These are phyloP conservation scores for Endoconidiophora polonica DNA, from an alignment of 2,329 filamentous ascomycete genomes.

Conservation along the genomic window DNA sequence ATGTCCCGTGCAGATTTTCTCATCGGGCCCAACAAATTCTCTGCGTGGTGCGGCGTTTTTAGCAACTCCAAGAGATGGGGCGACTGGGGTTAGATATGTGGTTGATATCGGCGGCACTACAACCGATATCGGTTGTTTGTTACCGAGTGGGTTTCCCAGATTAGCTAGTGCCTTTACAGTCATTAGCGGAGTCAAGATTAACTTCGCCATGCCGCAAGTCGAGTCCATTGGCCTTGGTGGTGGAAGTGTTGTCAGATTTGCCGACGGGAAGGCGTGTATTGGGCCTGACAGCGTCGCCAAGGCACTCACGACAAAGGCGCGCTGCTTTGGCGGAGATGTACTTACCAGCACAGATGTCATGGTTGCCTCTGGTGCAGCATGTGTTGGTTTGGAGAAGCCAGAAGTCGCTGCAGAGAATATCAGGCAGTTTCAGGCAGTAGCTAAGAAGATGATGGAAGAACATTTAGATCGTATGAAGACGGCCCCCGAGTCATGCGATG, in stretches of 20 bases:
- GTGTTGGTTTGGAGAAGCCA: slow-evolving; percentile 16
- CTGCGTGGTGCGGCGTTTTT: slow-evolving; percentile 16
- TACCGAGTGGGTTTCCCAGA: slow-evolving; percentile 16
- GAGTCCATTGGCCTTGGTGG: slow-evolving; percentile 17
- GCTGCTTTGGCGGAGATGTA: slow-evolving; percentile 15
- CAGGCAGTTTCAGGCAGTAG: slow-evolving; percentile 6
- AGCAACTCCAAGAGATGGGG: slow-evolving; percentile 2
- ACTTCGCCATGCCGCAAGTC: slow-evolving; percentile 17
- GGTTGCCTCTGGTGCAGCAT: slow-evolving; percentile 14
- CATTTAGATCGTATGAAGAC: slow-evolving; percentile 16
- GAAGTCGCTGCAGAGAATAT: slow-evolving; percentile 15
- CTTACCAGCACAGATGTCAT: slow-evolving; percentile 17
- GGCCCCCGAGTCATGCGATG: slow-evolving; percentile 14
- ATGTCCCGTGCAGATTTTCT: slow-evolving; percentile 16
- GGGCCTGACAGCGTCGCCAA: slow-evolving; percentile 18
- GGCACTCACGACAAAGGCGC: slow-evolving; percentile 14
- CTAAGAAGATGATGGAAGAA: slow-evolving; percentile 15
- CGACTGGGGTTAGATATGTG: slow-evolving; percentile 15
- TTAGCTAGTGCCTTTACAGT: slow-evolving; percentile 16
- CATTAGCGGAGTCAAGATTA: slow-evolving; percentile 16
- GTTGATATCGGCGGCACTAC: slow-evolving; percentile 17
- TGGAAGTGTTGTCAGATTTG: slow-evolving; percentile 14
- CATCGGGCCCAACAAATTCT: slow-evolving; percentile 17
- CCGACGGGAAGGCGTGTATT: slow-evolving; percentile 15
- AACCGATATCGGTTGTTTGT: slow-evolving; percentile 15